Conservation (phyloP, 331 rosid species). For the Pyrus hybrid region DNA sequence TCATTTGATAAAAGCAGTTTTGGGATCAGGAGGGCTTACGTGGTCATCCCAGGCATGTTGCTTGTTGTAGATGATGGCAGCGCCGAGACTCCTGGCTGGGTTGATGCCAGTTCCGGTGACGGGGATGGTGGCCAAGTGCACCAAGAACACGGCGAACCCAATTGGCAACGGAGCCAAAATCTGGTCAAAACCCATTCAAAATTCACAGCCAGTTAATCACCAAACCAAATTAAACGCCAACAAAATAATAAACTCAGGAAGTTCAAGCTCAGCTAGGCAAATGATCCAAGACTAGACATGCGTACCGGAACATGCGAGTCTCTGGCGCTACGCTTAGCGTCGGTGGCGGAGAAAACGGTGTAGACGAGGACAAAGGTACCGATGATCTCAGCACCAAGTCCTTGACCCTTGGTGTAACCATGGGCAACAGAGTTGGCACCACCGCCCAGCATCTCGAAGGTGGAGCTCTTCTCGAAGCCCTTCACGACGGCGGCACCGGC, state of each 20-base stretch:
- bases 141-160: slow-evolving; percentile 44
- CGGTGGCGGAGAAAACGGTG: slow-evolving; percentile 44
- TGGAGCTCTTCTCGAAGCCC: slow-evolving; percentile 14
- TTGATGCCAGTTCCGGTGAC: slow-evolving; percentile 42
- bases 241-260: background rate
- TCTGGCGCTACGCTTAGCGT: slow-evolving; percentile 46
- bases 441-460: background rate
- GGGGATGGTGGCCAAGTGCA: slow-evolving; percentile 42
- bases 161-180: slow-evolving; percentile 41
- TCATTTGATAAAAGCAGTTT: background rate
- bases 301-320: slow-evolving; percentile 44
- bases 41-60: slow-evolving; percentile 28
- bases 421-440: slow-evolving; percentile 21
- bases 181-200: background rate
- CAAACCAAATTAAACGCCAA: background rate
- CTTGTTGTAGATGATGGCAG: slow-evolving; percentile 32
- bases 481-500: slow-evolving; percentile 38
- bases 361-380: slow-evolving; percentile 41
- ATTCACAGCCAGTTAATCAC: background rate
- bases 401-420: slow-evolving; percentile 34
- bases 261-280: background rate
- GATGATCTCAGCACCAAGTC: slow-evolving; percentile 39
- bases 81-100: slow-evolving; percentile 42
- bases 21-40: background rate
- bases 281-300: background rate